Conservation (phyloP, 2,329 filamentous ascomycete genomes). For the Hymenoscyphus repandus region DNA sequence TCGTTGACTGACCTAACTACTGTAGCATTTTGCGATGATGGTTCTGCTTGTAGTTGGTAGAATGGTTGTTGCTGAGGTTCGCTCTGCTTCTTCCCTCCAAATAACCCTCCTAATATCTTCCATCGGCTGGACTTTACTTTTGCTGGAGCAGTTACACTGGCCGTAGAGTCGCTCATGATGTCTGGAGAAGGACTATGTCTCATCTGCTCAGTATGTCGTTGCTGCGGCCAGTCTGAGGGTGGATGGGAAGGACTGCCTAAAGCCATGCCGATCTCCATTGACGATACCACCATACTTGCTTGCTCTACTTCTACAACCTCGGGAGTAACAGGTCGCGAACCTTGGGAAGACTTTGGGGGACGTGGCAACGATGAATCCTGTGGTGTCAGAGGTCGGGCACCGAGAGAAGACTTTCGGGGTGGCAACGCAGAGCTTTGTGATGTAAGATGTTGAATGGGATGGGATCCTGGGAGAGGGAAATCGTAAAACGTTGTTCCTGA, state of each 20-base stretch:
- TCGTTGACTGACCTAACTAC: constrained; percentile 4
- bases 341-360: background rate
- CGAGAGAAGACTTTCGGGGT: constrained; percentile 14
- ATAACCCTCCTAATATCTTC: constrained; percentile 51
- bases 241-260: constrained; percentile 60
- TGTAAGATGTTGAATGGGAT: constrained; percentile 19
- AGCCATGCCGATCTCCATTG: constrained; percentile 60
- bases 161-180: constrained; percentile 15
- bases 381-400: background rate
- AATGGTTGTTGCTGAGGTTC: constrained; percentile 20
- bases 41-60: constrained; percentile 29
- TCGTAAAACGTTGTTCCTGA: constrained; percentile 25
- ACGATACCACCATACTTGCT: constrained; percentile 14
- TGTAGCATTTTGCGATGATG: constrained; percentile 4
- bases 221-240: constrained; percentile 20
- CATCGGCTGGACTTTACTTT: constrained; percentile 47
- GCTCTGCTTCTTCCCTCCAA: constrained; percentile 39
- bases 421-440: constrained; percentile 15
- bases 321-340: constrained; percentile 13
- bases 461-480: constrained; percentile 24
- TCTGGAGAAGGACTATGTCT: constrained; percentile 21
- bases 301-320: constrained; percentile 15
- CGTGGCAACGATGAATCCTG: background rate
- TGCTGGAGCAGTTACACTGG: constrained; percentile 8
- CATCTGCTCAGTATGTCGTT: constrained; percentile 8